Evolutionary conservation across 1,284 basidiomycete species (phyloP).

Genomic region (Papiliotrema flavescens): DNA sequence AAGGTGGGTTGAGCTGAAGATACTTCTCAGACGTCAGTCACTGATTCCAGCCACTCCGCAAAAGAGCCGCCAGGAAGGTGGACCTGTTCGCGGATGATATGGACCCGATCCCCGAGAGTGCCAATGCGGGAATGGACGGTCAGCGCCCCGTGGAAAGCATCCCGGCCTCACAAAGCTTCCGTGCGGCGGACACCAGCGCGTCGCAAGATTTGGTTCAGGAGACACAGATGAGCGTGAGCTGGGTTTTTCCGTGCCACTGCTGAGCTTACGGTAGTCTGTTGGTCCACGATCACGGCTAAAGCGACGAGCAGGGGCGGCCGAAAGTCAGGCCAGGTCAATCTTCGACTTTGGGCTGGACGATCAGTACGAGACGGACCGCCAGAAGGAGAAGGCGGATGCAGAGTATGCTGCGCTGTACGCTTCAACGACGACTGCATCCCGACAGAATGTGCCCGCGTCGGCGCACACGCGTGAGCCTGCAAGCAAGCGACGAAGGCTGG

Average conservation of each 20-base stretch:
- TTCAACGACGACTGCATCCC: constrained; percentile 23
- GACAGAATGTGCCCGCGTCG: no score
- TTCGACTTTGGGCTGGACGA: constrained; percentile 17
- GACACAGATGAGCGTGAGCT: background rate
- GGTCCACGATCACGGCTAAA: constrained; percentile 6
- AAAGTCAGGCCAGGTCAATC: constrained; percentile 7
- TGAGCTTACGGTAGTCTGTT: background rate
- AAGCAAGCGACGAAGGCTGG: constrained; percentile 7
- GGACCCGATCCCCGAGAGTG: constrained; percentile 1
- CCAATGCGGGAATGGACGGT: no score
- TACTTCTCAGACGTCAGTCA: background rate
- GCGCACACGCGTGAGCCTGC: background rate
- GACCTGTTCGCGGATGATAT: constrained; percentile 6
- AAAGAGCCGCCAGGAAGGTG: constrained; percentile 1
- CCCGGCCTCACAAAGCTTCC: background rate
- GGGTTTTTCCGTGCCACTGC: background rate
- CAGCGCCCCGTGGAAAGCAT: no score
- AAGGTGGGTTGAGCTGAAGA: background rate
- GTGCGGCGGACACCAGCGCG: background rate
- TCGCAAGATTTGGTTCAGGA: background rate
- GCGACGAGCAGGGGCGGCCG: constrained; percentile 8
- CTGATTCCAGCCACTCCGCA: constrained; percentile 1
- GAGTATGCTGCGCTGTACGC: constrained; percentile 39
- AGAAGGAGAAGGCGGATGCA: constrained; percentile 26
- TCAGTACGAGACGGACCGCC: constrained; percentile 10